Evolutionary conservation across 2,329 filamentous ascomycete species (phyloP), one percentile per base, ranked within the genome.

Genomic region (Fusarium pilosicola): DNA sequence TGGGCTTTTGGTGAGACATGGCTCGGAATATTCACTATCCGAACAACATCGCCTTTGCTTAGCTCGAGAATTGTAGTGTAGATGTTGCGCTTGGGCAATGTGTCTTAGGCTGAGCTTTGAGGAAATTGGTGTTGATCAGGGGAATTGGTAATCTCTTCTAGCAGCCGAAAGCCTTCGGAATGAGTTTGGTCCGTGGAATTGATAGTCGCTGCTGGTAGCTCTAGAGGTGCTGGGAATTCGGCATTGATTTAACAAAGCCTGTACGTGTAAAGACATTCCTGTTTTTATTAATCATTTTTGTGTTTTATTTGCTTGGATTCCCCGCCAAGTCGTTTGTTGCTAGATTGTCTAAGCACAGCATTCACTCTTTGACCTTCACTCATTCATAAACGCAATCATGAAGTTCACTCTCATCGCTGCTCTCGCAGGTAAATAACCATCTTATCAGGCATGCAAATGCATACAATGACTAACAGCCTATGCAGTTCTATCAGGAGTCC

Each of bases 401-500:
- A 73, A 75, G 66, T 71, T 75, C 12, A 52, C 24, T 41, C 17
- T 65, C 22, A 42, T 58, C 38, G 62, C 57, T 13, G 41, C 62
- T 44, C 48, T 75, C 12, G 41, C 73, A 9, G 28, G 73, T 73
- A 74, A 65, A 10, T n/a, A 3, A 15, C 28, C 28, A 22, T 20
- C 4, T 2, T 1, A 26, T 4, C 18, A 46, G 18, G 2, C 12
- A 28, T 46, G 17, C 9, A 20, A 7, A 26, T 12, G 0, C 6
- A 26, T 12, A 0, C 6, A 11, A 7, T 20, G 2, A 15, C 61
- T 70, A 46, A 75, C 22, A 41, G 2, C 9, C 3, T 20, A 5
- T 7, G 6, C 4, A 75, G 73, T 65, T 10, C 65, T 75, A 22
- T 75, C 69, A 3, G 62, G 73, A 11, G 70, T 57, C 17, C 49